phyloP scores from a whole-genome alignment of 202 grass and related monocot species.

The Schoenoplectus tabernaemontani region DNA sequence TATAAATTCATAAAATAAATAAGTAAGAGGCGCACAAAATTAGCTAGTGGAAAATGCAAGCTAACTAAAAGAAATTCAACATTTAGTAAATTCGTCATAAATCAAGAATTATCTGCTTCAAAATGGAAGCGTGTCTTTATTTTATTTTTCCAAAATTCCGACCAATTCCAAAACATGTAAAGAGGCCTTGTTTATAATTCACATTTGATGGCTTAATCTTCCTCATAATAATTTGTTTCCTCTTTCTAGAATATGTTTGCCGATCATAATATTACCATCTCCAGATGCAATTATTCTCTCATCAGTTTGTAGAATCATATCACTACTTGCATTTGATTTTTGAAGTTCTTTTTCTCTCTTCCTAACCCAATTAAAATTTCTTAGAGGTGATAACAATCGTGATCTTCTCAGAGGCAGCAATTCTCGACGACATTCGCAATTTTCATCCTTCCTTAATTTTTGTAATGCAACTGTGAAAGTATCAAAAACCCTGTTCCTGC shows the following conservation, averaged over 20 bases:
- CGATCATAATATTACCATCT: background rate
- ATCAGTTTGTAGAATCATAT: background rate
- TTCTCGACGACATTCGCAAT: background rate
- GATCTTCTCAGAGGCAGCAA: conserved; percentile 25
- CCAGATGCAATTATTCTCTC: background rate
- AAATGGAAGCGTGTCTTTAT: background rate
- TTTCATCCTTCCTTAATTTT: conserved; percentile 51
- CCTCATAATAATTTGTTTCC: conserved; percentile 3
- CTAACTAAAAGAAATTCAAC: no score
- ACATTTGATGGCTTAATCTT: conserved; percentile 8
- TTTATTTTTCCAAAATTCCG: background rate
- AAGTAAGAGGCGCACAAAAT: background rate
- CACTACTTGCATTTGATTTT: background rate
- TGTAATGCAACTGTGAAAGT: conserved; percentile 59
- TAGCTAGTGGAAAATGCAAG: background rate
- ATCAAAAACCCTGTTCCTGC: conserved; percentile 39
- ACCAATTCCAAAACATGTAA: conserved; percentile 6
- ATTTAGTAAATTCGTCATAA: no score
- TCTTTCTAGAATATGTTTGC: conserved; percentile 10
- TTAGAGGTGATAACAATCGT: conserved; percentile 51
- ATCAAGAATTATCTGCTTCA: background rate
- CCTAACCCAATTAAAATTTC: conserved; percentile 7
- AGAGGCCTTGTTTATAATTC: conserved; percentile 15
- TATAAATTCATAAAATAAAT: background rate
- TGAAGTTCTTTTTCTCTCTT: background rate